Evolutionary conservation across 2,329 filamentous ascomycete genomes (phyloP).

Genomic region (Fusarium napiforme): DNA sequence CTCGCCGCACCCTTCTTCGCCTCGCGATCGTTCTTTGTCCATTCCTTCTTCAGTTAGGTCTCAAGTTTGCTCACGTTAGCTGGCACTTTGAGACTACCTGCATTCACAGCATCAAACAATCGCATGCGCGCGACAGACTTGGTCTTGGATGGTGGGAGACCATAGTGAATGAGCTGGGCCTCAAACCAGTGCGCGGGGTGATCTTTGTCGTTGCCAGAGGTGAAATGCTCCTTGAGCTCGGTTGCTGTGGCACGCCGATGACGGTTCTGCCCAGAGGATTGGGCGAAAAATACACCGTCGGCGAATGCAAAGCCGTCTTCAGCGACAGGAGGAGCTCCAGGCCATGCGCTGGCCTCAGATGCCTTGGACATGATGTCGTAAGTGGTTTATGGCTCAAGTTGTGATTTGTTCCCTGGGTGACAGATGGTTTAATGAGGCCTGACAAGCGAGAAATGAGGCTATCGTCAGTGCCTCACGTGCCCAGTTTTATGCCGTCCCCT

Average conservation of each 20-base stretch:
- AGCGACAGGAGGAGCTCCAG: slow-evolving; percentile 26
- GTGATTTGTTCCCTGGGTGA: background rate
- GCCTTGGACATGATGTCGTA: slow-evolving; percentile 8
- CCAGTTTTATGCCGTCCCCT: too few relatives aligned
- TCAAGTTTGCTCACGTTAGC: slow-evolving; percentile 61
- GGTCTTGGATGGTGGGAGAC: slow-evolving; percentile 64
- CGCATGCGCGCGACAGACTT: slow-evolving; percentile 69
- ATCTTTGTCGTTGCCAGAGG: slow-evolving; percentile 56
- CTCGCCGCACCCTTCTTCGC: slow-evolving; percentile 52
- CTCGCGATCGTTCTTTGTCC: slow-evolving; percentile 61
- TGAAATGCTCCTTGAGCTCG: slow-evolving; percentile 59
- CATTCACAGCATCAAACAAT: slow-evolving; percentile 66
- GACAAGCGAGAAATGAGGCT: background rate
- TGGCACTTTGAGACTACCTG: slow-evolving; percentile 61
- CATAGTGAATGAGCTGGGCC: slow-evolving; percentile 72
- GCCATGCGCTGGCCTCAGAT: slow-evolving; percentile 11
- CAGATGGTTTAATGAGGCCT: background rate
- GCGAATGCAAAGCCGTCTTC: slow-evolving; percentile 56
- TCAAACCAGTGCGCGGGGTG: slow-evolving; percentile 70
- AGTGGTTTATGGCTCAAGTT: too few relatives aligned
- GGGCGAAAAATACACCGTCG: slow-evolving; percentile 56
- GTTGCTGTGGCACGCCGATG: slow-evolving; percentile 57
- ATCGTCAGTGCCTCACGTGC: background rate
- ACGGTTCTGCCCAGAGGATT: slow-evolving; percentile 55
- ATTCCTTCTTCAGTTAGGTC: slow-evolving; percentile 66